A percentile compares a stretch with the other conserved stretches of the same genome.
Conservation (phyloP, 768 basidiomycete species). For the Tephrocybe sp. region DNA sequence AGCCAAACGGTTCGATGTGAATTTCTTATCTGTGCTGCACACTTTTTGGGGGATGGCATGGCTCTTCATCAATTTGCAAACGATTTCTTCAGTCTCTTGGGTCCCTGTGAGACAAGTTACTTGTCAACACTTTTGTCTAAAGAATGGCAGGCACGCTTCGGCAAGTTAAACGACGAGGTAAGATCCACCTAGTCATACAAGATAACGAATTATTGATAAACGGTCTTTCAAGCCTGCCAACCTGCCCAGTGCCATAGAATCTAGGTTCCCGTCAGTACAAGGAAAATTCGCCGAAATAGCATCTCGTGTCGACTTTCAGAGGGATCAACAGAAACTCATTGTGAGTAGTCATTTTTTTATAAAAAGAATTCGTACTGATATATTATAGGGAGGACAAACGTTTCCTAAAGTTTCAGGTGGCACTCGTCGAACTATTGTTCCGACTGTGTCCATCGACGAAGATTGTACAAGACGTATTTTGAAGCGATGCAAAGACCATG, state of each 20-base stretch:
- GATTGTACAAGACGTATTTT: slow-evolving; percentile 62
- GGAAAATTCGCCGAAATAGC: slow-evolving; percentile 44
- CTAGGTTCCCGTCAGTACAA: slow-evolving; percentile 36
- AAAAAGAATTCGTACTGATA: not conserved
- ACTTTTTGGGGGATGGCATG: slow-evolving; percentile 88
- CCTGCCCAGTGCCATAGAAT: slow-evolving; percentile 48
- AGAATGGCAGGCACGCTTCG: slow-evolving; percentile 31
- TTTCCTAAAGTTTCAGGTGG: slow-evolving; percentile 55
- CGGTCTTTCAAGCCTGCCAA: slow-evolving; percentile 8
- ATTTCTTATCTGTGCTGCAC: slow-evolving; percentile 72
- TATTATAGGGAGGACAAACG: slow-evolving; percentile 66
- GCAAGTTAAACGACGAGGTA: slow-evolving; percentile 21
- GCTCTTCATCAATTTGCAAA: slow-evolving; percentile 81
- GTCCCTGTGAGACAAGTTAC: slow-evolving; percentile 28
- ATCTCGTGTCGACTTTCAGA: slow-evolving; percentile 55
- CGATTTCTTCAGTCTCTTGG: slow-evolving; percentile 72
- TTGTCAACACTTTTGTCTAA: slow-evolving; percentile 31
- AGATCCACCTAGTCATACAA: slow-evolving; percentile 3
- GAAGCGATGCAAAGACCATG: slow-evolving; percentile 66
- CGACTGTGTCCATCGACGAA: slow-evolving; percentile 59
- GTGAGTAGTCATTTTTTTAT: slow-evolving; percentile 33
- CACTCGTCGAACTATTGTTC: slow-evolving; percentile 63
- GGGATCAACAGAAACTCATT: slow-evolving; percentile 54
- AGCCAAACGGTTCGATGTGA: slow-evolving; percentile 42
- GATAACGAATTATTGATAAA: slow-evolving; percentile 1